Evolutionary conservation across 1,139 yeast species (phyloP), one percentile per base, ranked within the genome.

Genomic region (Debaryomyces coudertii): DNA sequence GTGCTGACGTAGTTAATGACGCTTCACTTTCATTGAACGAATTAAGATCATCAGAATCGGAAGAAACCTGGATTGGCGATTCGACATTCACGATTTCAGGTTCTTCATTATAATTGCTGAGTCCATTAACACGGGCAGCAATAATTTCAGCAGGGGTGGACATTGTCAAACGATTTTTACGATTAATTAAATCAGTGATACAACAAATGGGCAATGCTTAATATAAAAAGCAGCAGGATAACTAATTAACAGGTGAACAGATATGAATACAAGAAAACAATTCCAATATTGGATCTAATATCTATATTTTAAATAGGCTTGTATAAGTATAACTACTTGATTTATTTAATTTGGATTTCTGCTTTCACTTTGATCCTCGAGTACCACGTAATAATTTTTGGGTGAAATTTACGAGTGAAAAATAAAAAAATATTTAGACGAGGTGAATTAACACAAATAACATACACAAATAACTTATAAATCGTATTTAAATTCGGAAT

Each of bases 111-210:
- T 65, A 59, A 47, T 67, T 68, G 15, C 27, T 18, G 46, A 58
- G 51, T 43, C 72, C 73, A 57, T 72, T 73, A 52, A 69, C 72
- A 63, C 79, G 77, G 51, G 80, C 79, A 51, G 80, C 84, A 52
- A 80, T 75, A 49, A 80, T 71, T 66, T 80, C 85, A 55, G 85
- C 85, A 46, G 85, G 85, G 53, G 83, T 73, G 43, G 82, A 71
- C 84, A 80, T 78, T 35, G 28, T 40, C 27, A 23, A 4, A 25
- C 34, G 25, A 25, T 16, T 23, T 33, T 33, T 20, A 18, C 12
- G 25, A 24, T 40, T 18, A 15, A 29, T 12, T 29, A 36, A 42
- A 27, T 42, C 40, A 36, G 44, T 42, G 31, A 18, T 30, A 18
- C 35, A 36, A 42, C 44, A 42, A 35, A 28, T 30, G 47, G 47